A percentile compares a stretch with the other conserved stretches of the same genome.
Conservation (phyloP, 202 grass and related monocot species). For the Hordeum pubiflorum region DNA sequence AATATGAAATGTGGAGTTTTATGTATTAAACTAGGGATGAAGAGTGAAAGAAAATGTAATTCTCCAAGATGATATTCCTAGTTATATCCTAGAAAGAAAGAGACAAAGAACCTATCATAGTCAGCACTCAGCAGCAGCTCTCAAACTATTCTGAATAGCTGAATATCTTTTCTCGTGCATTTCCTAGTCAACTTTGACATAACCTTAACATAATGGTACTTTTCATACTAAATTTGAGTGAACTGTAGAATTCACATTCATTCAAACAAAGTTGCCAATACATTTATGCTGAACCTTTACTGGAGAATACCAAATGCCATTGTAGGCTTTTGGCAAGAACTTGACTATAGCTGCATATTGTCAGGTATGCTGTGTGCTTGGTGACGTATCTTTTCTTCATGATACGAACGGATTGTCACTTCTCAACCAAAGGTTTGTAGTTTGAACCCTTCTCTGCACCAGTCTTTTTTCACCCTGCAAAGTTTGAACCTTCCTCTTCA, state of each 20-base stretch:
- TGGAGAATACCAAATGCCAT: background rate
- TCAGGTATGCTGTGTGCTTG: conserved; percentile 86
- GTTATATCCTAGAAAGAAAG: background rate
- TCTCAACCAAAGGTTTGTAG: conserved; percentile 74
- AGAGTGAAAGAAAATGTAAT: background rate
- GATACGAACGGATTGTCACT: conserved; percentile 90
- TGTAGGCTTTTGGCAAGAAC: conserved; percentile 9
- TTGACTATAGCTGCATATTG: conserved; percentile 14
- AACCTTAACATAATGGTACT: background rate
- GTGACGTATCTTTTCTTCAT: conserved; percentile 96
- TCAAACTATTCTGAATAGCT: conserved; percentile 12
- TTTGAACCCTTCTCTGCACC: conserved; percentile 18
- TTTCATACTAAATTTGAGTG: background rate
- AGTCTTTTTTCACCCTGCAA: background rate
- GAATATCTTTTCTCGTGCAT: conserved; percentile 13
- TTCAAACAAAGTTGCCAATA: background rate
- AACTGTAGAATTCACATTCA: background rate
- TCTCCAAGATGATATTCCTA: background rate
- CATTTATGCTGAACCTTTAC: background rate
- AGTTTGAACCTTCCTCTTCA: background rate
- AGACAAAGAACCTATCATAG: background rate
- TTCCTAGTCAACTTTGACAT: conserved; percentile 1
- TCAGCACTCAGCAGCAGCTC: background rate
- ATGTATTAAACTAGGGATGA: background rate
- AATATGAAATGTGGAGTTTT: background rate